Percentiles rank a stretch among this genome's conserved stretches.
phyloP scores from a whole-genome alignment of 2,329 filamentous ascomycete species.

The Alternaria sp. region DNA sequence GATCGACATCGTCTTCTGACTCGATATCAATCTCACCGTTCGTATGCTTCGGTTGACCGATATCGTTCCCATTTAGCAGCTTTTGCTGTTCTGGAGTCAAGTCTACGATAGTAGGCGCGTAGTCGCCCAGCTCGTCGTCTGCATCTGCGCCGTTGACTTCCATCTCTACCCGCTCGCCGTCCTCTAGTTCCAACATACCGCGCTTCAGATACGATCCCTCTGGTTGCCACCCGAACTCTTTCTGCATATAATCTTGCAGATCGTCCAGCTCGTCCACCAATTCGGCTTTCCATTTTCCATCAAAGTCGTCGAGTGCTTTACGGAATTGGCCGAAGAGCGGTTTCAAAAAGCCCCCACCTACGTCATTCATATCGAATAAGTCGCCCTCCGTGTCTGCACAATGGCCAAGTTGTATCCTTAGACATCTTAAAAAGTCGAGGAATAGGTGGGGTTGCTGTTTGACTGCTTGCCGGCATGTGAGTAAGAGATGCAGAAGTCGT shows the following conservation, averaged over 20 bases:
- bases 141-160: constrained; percentile 64
- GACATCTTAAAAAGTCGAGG: constrained; percentile 58
- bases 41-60: constrained; percentile 27
- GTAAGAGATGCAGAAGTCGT: constrained; percentile 63
- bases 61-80: constrained; percentile 44
- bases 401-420: constrained; percentile 64
- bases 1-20: constrained; percentile 51
- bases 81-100: constrained; percentile 56
- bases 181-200: constrained; percentile 68
- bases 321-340: constrained; percentile 63
- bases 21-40: constrained; percentile 43
- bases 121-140: constrained; percentile 71
- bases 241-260: constrained; percentile 63
- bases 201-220: constrained; percentile 63
- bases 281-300: constrained; percentile 52
- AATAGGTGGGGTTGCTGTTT: constrained; percentile 61
- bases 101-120: constrained; percentile 69
- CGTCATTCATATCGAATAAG: constrained; percentile 66
- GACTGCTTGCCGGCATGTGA: constrained; percentile 65
- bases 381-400: constrained; percentile 68
- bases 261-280: constrained; percentile 64
- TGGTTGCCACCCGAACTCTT: constrained; percentile 67
- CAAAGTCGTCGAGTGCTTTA: constrained; percentile 59
- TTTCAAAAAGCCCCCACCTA: constrained; percentile 63
- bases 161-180: constrained; percentile 69